phyloP scores from a whole-genome alignment of 768 basidiomycete species.

The Mycena chlorophos region DNA sequence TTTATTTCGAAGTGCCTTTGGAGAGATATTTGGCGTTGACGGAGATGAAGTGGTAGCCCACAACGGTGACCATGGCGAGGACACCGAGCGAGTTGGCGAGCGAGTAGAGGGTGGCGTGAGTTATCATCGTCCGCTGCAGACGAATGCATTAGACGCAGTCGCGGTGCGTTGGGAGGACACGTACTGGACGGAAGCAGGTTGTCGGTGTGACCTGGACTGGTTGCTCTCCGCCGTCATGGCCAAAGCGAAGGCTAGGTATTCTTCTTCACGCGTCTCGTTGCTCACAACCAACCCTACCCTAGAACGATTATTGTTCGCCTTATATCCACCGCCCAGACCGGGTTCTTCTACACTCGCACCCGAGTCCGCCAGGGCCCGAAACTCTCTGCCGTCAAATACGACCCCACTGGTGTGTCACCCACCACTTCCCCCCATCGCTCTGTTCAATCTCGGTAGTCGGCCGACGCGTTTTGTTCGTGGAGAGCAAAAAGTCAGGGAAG shows the following conservation, averaged over 20 bases:
- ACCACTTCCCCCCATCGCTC: not conserved
- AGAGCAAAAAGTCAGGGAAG: slow-evolving; percentile 75
- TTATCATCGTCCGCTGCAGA: slow-evolving; percentile 59
- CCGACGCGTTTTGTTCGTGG: slow-evolving; percentile 73
- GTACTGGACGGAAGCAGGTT: slow-evolving; percentile 14
- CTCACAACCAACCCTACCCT: slow-evolving; percentile 3
- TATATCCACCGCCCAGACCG: slow-evolving; percentile 89
- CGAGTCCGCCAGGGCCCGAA: slow-evolving; percentile 74
- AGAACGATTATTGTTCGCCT: slow-evolving; percentile 86
- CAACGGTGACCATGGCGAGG: slow-evolving; percentile 83
- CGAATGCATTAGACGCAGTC: not conserved
- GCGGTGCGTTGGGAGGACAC: slow-evolving; percentile 13
- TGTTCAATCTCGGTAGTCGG: slow-evolving; percentile 48
- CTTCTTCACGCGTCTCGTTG: not conserved
- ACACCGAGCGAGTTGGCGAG: slow-evolving; percentile 83
- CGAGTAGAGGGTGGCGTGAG: slow-evolving; percentile 74
- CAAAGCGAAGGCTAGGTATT: slow-evolving; percentile 63
- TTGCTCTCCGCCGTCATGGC: slow-evolving; percentile 46
- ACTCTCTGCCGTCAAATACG: slow-evolving; percentile 89
- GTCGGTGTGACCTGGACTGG: slow-evolving; percentile 27
- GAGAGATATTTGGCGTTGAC: slow-evolving; percentile 58
- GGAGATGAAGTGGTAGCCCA: slow-evolving; percentile 87
- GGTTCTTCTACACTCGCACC: slow-evolving; percentile 86
- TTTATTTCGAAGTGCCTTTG: slow-evolving; percentile 13
- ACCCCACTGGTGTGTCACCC: slow-evolving; percentile 67